Conservation (phyloP, 768 basidiomycete genomes). For the Infundibulicybe gibba region DNA sequence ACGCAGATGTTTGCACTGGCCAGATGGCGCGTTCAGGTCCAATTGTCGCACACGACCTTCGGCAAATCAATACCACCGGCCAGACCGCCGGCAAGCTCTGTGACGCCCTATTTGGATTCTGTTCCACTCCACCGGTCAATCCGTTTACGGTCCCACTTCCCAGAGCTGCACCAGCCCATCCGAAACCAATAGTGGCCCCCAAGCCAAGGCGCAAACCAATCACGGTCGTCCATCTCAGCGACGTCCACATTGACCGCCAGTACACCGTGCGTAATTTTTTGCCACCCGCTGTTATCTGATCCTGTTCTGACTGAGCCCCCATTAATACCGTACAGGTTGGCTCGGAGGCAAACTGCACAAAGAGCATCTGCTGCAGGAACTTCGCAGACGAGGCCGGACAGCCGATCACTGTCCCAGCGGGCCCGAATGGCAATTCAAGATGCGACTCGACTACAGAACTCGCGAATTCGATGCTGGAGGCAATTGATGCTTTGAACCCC, state of each 20-base stretch:
- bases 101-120: slow-evolving; percentile 50
- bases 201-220: slow-evolving; percentile 35
- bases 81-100: slow-evolving; percentile 53
- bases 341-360: slow-evolving; percentile 54
- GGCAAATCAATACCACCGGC: slow-evolving; percentile 42
- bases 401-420: slow-evolving; percentile 39
- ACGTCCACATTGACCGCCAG: slow-evolving; percentile 57
- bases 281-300: neutral
- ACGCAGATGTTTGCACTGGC: slow-evolving; percentile 57
- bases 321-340: slow-evolving; percentile 32
- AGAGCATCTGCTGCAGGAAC: slow-evolving; percentile 58
- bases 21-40: slow-evolving; percentile 47
- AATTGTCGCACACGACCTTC: slow-evolving; percentile 53
- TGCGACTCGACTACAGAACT: slow-evolving; percentile 53
- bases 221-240: slow-evolving; percentile 59
- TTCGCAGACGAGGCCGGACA: slow-evolving; percentile 33
- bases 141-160: slow-evolving; percentile 42
- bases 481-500: slow-evolving; percentile 30
- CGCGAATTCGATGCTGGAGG: slow-evolving; percentile 45
- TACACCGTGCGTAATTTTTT: slow-evolving; percentile 41
- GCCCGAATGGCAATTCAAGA: slow-evolving; percentile 40
- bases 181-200: slow-evolving; percentile 27
- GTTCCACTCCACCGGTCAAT: slow-evolving; percentile 44
- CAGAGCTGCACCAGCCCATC: slow-evolving; percentile 31
- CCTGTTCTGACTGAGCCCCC: neutral